Percentiles rank a stretch among this genome's conserved stretches.
Conservation (phyloP, 176 grass and related monocot species). For the Bromus sterilis region DNA sequence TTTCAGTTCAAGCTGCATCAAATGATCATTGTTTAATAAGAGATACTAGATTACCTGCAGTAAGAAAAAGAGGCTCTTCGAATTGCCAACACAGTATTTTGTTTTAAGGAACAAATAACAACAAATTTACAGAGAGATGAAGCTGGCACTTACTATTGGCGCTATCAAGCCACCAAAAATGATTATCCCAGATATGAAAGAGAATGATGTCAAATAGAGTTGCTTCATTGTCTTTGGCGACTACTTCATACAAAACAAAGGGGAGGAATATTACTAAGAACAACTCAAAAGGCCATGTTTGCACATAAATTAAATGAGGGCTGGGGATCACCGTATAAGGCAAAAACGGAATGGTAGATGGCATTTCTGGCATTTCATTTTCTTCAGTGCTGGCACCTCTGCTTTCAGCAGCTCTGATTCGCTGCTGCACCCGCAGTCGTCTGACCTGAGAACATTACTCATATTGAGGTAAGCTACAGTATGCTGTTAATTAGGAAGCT, state of each 20-base stretch:
- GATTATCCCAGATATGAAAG: slow-evolving; percentile 80
- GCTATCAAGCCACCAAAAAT: slow-evolving; percentile 77
- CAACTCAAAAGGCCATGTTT: neutral
- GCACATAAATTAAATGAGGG: neutral
- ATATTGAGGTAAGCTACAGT: neutral
- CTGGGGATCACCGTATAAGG: slow-evolving; percentile 61
- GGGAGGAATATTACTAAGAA: neutral
- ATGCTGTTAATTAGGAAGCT: neutral
- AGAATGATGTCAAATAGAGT: slow-evolving; percentile 82
- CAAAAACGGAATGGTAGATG: slow-evolving; percentile 90
- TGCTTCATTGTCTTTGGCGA: slow-evolving; percentile 95
- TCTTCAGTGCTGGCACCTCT: slow-evolving; percentile 53
- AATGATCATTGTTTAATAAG: neutral
- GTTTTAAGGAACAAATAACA: neutral
- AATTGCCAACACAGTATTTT: neutral
- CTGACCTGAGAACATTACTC: slow-evolving; percentile 43
- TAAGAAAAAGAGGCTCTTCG: slow-evolving; percentile 1
- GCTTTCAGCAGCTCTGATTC: slow-evolving; percentile 61
- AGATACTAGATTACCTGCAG: neutral
- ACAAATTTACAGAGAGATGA: neutral
- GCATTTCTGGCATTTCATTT: slow-evolving; percentile 88
- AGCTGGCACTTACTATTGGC: slow-evolving; percentile 58
- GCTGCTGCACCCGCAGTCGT: slow-evolving; percentile 76
- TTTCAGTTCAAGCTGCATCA: slow-evolving; percentile 84
- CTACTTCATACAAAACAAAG: slow-evolving; percentile 36